Evolutionary conservation across 345 rosid species (phyloP), one percentile per base, ranked within the genome.

Genomic region (Murraya paniculata): DNA sequence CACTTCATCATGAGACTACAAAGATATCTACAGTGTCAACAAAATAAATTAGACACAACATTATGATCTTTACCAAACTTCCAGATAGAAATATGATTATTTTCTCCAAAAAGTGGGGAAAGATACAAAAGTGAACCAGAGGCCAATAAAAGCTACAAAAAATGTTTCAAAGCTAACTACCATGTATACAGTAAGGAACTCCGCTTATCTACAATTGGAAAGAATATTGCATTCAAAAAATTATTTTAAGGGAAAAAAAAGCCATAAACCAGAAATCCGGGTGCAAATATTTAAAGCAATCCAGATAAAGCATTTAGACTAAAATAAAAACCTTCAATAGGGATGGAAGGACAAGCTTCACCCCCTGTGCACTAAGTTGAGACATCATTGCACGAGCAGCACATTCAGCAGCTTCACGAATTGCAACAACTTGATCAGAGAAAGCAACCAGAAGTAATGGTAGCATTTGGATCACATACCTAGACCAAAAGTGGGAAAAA

Each of bases 361-460:
- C 99, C 61, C 99, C 98, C 77, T 87, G 94, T 31, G 87, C 98
- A 30, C 88, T 92, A 56, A 96, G 93, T 67, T 94, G 97, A 89
- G 99, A 89, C 99, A 94, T 96, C 97, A 96, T 94, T 64, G 99
- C 97, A 38, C 98, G 99, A 80, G 99, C 95, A 81, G 98, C 97
- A 82, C 97, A 92, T 79, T 96, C 98, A 75, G 98, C 97, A 85
- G 97, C 98, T 83, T 94, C 99, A 70, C 99, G 99, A 83, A 96
- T 97, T 9, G 99, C 99, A 62, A 91, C 88, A 64, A 94, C 97
- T 94, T 89, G 99, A 86, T 96, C 99, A 80, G 99, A 96, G 88
- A 96, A 96, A 73, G 95, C 92, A 77, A 91, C 97, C 89, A 96
- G 81, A 55, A 94, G 97, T 48, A 94, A 80, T 10, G 98, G 99